phyloP scores from a whole-genome alignment of 768 basidiomycete species.

The Lepiota brunneoincarnata region DNA sequence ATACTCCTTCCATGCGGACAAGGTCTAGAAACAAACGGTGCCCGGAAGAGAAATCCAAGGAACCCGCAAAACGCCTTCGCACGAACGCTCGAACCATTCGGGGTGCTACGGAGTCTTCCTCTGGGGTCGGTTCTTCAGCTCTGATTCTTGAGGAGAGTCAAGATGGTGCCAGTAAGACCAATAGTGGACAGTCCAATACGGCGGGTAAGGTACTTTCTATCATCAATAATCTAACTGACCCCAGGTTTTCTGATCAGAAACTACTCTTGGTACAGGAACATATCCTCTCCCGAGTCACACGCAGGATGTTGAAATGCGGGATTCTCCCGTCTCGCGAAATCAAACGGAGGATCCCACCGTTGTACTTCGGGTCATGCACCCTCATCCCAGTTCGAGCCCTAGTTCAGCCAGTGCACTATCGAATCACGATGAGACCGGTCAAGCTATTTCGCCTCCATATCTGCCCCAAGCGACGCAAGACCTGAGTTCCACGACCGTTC shows the following conservation, averaged over 20 bases:
- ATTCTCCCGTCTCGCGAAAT: background rate
- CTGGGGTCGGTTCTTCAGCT: background rate
- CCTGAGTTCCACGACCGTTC: slow-evolving; percentile 5
- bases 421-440: background rate
- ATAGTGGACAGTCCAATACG: background rate
- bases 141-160: background rate
- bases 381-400: background rate
- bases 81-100: background rate
- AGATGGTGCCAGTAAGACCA: background rate
- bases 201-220: background rate
- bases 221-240: background rate
- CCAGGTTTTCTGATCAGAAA: background rate
- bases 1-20: slow-evolving; percentile 7
- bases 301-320: background rate
- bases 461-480: background rate
- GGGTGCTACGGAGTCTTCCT: background rate
- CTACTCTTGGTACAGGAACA: background rate
- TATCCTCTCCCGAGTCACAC: background rate
- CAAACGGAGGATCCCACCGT: background rate
- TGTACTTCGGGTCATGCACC: background rate
- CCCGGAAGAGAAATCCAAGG: background rate
- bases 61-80: slow-evolving; percentile 4
- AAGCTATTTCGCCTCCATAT: background rate
- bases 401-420: background rate
- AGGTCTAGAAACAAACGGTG: slow-evolving; percentile 3